Conservation (phyloP, 139 green algal genomes). For the Tetratostichococcus sp. region DNA sequence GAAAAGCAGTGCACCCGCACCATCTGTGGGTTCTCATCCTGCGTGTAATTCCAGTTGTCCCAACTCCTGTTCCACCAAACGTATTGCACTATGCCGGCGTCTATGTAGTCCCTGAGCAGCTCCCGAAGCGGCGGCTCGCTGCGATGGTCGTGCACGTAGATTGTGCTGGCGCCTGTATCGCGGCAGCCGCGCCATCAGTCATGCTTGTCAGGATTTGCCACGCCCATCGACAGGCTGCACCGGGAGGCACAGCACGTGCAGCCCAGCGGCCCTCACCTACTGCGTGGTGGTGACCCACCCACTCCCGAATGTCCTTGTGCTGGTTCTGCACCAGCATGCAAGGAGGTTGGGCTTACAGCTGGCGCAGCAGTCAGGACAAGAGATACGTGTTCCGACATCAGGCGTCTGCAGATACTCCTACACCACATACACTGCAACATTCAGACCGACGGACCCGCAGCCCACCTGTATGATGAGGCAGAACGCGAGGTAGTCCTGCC, state of each 20-base stretch:
- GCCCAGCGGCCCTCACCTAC: neutral
- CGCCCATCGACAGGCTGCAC: no score
- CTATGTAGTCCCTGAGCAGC: neutral
- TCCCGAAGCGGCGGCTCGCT: neutral
- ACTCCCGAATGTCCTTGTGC: neutral
- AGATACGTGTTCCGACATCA: no score
- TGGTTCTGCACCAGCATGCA: neutral
- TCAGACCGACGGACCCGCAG: no score
- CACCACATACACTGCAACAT: no score
- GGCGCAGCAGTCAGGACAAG: no score
- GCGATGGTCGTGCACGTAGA: neutral
- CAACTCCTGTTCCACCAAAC: neutral
- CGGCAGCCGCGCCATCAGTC: no score
- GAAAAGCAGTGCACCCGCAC: no score
- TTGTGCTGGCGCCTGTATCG: neutral
- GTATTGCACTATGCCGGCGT: neutral
- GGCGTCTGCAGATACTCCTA: no score
- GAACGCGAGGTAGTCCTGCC: neutral
- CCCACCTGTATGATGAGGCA: neutral
- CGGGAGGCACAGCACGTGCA: no score
- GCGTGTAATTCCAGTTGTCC: neutral
- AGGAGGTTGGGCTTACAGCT: no score
- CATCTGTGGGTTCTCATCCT: neutral
- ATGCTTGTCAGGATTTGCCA: no score
- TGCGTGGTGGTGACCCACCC: neutral